Evolutionary conservation across 2,329 filamentous ascomycete species (phyloP).

Genomic region (Sclerotinia borealis): DNA sequence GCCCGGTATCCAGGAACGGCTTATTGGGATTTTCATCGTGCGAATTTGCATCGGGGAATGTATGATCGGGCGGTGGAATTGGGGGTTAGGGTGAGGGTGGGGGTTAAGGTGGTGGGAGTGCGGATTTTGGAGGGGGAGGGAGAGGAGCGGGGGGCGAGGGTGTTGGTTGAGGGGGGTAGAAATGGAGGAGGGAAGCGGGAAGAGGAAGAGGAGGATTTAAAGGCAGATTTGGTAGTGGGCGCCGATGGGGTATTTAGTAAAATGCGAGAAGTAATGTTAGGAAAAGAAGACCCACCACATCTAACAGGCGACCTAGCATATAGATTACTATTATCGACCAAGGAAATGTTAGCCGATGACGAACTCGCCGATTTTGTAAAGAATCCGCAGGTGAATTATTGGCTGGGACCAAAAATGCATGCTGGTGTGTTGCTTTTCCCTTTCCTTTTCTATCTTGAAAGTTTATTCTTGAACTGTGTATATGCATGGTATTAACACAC

Average conservation of each 20-base stretch:
- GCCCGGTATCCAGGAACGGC: slow-evolving; percentile 23
- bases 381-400: slow-evolving; percentile 40
- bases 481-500: not conserved
- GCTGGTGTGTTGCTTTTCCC: slow-evolving; percentile 28
- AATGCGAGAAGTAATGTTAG: slow-evolving; percentile 37
- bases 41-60: slow-evolving; percentile 41
- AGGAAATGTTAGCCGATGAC: slow-evolving; percentile 38
- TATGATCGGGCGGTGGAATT: slow-evolving; percentile 35
- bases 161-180: slow-evolving; percentile 31
- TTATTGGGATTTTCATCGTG: slow-evolving; percentile 44
- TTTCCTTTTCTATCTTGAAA: not conserved
- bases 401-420: slow-evolving; percentile 44
- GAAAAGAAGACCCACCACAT: slow-evolving; percentile 40
- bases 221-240: slow-evolving; percentile 36
- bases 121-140: slow-evolving; percentile 22
- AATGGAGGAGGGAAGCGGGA: slow-evolving; percentile 28
- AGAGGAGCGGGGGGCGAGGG: slow-evolving; percentile 25
- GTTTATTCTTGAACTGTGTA: not conserved
- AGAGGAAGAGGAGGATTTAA: slow-evolving; percentile 15
- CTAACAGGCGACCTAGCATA: slow-evolving; percentile 43
- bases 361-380: slow-evolving; percentile 35
- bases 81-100: slow-evolving; percentile 33
- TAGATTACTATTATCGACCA: slow-evolving; percentile 40
- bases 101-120: slow-evolving; percentile 27
- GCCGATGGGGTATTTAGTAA: slow-evolving; percentile 39